Conservation (phyloP, 148 eudicot genomes). For the Rhododendron simsii region DNA sequence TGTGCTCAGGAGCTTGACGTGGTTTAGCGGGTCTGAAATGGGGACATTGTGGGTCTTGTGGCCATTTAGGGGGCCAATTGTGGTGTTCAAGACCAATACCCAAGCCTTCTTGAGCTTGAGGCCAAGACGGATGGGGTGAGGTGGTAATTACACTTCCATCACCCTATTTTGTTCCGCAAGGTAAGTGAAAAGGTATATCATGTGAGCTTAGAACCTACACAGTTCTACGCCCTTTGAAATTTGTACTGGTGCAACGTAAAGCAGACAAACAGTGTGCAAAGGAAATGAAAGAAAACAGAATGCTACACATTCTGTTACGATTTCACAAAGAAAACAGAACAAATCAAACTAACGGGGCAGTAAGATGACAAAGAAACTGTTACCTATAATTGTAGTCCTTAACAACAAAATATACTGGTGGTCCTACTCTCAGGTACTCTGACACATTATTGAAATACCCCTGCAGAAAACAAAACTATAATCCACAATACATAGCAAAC, state of each 20-base stretch:
- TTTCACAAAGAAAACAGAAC: neutral
- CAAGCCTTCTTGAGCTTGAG: neutral
- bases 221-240: neutral
- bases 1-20: neutral
- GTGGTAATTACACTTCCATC: neutral
- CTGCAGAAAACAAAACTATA: conserved; percentile 28
- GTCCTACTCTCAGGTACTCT: conserved; percentile 64
- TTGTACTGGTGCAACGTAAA: neutral
- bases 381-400: conserved; percentile 72
- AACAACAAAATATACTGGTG: conserved; percentile 69
- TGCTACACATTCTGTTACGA: neutral
- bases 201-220: neutral
- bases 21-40: neutral
- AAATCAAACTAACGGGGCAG: neutral
- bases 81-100: neutral
- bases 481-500: neutral
- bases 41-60: neutral
- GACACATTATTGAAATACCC: conserved; percentile 55
- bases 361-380: neutral
- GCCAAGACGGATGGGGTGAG: neutral
- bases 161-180: neutral
- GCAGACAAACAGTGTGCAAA: neutral
- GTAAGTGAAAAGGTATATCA: neutral
- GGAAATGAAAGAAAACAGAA: neutral
- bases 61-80: neutral